A percentile compares a stretch with the other conserved stretches of the same genome.
Evolutionary conservation across 805 yeast genomes (phyloP).

Genomic region (Lipomyces chichibuensis): DNA sequence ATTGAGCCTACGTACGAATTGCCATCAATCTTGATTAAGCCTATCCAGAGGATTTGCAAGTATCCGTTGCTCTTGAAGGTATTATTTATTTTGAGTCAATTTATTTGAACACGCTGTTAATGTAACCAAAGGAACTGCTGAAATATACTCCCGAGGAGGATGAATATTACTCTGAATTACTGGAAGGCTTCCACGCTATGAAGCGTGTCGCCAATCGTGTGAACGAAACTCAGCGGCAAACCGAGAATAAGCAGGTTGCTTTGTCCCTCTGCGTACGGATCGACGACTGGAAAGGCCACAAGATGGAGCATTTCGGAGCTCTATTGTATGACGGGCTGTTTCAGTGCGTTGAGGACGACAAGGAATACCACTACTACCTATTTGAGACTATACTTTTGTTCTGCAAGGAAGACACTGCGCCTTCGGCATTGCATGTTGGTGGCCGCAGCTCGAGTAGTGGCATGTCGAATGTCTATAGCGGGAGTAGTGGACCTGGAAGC

Average conservation of each 20-base stretch:
- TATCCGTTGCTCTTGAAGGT: constrained; percentile 73
- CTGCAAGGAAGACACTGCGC: constrained; percentile 58
- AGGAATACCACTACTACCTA: constrained; percentile 85
- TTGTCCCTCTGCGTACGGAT: constrained; percentile 74
- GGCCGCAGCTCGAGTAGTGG: constrained; percentile 3
- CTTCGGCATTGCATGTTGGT: not conserved
- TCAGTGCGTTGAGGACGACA: constrained; percentile 65
- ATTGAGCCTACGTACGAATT: constrained; percentile 86
- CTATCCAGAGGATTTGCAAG: constrained; percentile 94
- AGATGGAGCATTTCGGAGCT: constrained; percentile 78
- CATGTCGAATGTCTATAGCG: not conserved
- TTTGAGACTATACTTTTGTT: constrained; percentile 72
- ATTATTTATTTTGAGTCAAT: not conserved
- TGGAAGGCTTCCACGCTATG: constrained; percentile 69
- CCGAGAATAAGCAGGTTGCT: constrained; percentile 77
- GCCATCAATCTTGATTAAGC: constrained; percentile 86
- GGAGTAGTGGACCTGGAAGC: constrained; percentile 1
- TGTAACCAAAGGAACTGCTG: constrained; percentile 57
- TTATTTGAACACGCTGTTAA: not conserved
- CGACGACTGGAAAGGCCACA: constrained; percentile 90
- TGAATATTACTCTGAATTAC: constrained; percentile 66
- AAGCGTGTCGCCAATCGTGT: constrained; percentile 84
- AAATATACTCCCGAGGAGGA: constrained; percentile 60
- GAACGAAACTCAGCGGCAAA: constrained; percentile 90
- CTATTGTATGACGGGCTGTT: constrained; percentile 58